A percentile compares a stretch with the other conserved stretches of the same genome.
Conservation (phyloP, 2,329 filamentous ascomycete species). For the Cryphonectria japonica region DNA sequence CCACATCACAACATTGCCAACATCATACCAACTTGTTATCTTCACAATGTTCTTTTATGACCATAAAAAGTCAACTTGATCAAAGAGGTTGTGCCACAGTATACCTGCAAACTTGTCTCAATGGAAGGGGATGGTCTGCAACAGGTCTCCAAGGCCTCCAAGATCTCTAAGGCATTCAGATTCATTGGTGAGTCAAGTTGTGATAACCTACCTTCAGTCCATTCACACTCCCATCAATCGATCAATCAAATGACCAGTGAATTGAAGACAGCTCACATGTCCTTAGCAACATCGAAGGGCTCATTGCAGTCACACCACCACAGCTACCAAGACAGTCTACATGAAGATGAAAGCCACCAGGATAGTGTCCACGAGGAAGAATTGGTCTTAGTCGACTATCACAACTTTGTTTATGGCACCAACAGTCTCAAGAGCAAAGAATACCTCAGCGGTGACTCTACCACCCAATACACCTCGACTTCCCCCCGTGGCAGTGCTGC, state of each 20-base stretch:
- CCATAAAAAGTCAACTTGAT: too few species aligned
- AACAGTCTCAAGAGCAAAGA: neutral
- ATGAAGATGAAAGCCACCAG: neutral
- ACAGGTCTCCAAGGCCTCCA: neutral
- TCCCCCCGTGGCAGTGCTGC: neutral
- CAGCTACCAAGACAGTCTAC: neutral
- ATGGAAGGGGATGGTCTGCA: neutral
- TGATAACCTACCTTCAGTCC: neutral
- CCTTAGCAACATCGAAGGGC: neutral
- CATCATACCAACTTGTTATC: neutral
- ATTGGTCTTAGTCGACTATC: conserved; percentile 18
- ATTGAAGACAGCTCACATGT: neutral
- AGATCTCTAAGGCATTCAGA: neutral
- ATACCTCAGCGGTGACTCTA: neutral
- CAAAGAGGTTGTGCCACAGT: neutral
- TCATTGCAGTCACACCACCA: neutral
- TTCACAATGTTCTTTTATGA: neutral
- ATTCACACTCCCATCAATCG: neutral
- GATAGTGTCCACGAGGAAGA: neutral
- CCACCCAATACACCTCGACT: neutral
- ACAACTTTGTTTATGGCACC: conserved; percentile 14
- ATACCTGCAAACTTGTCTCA: neutral
- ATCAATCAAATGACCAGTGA: neutral
- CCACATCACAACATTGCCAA: neutral
- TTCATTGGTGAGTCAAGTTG: neutral